These are phyloP conservation scores for Alternaria arbusti DNA, from an alignment of 2,329 filamentous ascomycete genomes.

Conservation along the genomic window DNA sequence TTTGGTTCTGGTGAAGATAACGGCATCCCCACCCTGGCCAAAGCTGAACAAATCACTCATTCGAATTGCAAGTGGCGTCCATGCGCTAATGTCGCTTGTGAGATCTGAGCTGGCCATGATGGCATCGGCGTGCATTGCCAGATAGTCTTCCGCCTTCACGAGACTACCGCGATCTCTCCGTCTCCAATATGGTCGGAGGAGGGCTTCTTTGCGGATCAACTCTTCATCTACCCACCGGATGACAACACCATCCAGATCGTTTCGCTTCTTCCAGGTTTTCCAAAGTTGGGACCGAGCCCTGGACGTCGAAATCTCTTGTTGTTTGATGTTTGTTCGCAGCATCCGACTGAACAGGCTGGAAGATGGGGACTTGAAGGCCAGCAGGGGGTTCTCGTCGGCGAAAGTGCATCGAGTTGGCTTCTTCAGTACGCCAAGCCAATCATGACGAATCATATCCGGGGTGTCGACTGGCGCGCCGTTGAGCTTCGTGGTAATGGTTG, in stretches of 20 bases:
- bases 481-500: constrained; percentile 50
- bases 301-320: constrained; percentile 48
- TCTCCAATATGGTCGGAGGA: constrained; percentile 48
- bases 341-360: constrained; percentile 42
- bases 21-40: constrained; percentile 60
- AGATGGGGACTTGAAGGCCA: constrained; percentile 53
- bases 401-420: constrained; percentile 49
- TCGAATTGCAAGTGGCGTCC: constrained; percentile 60
- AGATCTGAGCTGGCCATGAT: constrained; percentile 61
- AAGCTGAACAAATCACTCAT: constrained; percentile 60
- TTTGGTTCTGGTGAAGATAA: constrained; percentile 58
- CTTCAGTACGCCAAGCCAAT: constrained; percentile 50
- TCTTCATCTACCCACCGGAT: constrained; percentile 51
- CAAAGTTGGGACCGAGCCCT: constrained; percentile 48
- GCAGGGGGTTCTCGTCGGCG: constrained; percentile 59
- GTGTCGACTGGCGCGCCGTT: constrained; percentile 60
- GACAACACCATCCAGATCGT: constrained; percentile 48
- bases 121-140: constrained; percentile 54
- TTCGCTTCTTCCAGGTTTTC: constrained; percentile 50
- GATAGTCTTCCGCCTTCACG: constrained; percentile 46
- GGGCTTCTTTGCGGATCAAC: constrained; percentile 43
- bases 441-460: constrained; percentile 61
- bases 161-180: constrained; percentile 47
- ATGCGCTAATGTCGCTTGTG: constrained; percentile 59
- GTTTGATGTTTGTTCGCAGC: constrained; percentile 49